Conservation (phyloP, 2,329 filamentous ascomycete genomes). For the Colletotrichum truncatum region DNA sequence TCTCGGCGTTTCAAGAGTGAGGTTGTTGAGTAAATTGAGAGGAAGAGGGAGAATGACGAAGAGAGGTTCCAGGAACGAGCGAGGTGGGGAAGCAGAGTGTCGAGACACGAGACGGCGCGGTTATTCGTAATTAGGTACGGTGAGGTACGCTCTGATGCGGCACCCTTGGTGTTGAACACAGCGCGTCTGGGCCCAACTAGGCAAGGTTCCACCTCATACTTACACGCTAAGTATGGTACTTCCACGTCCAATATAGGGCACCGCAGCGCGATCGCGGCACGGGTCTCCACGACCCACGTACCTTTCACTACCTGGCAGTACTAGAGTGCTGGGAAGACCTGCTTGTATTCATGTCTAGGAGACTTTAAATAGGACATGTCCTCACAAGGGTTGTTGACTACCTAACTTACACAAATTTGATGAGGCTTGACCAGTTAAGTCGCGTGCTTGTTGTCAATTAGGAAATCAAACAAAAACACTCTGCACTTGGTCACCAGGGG, state of each 20-base stretch:
- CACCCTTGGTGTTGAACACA: conserved; percentile 26
- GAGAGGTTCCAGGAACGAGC: conserved; percentile 22
- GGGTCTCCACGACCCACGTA: background rate
- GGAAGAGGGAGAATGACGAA: conserved; percentile 12
- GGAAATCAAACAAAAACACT: conserved; percentile 30
- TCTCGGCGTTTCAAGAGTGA: background rate
- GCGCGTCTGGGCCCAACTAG: conserved; percentile 22
- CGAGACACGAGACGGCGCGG: conserved; percentile 27
- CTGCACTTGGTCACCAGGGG: conserved; percentile 10
- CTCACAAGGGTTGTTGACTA: too few species aligned
- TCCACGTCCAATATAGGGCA: background rate
- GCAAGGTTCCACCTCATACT: background rate
- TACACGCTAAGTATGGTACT: background rate
- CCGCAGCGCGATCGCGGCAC: conserved; percentile 24
- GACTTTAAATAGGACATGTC: too few species aligned
- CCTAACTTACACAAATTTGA: too few species aligned
- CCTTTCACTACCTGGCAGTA: too few species aligned
- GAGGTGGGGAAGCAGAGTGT: conserved; percentile 26
- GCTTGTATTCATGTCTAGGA: too few species aligned
- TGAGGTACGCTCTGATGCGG: conserved; percentile 14
- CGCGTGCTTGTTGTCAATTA: conserved; percentile 25
- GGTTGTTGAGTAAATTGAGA: background rate
- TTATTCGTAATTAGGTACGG: conserved; percentile 23
- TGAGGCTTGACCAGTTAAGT: conserved; percentile 20
- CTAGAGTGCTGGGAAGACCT: too few species aligned